Percentiles rank a stretch among this genome's conserved stretches.
phyloP scores from a whole-genome alignment of 768 basidiomycete genomes.

The Lentinula edodes region DNA sequence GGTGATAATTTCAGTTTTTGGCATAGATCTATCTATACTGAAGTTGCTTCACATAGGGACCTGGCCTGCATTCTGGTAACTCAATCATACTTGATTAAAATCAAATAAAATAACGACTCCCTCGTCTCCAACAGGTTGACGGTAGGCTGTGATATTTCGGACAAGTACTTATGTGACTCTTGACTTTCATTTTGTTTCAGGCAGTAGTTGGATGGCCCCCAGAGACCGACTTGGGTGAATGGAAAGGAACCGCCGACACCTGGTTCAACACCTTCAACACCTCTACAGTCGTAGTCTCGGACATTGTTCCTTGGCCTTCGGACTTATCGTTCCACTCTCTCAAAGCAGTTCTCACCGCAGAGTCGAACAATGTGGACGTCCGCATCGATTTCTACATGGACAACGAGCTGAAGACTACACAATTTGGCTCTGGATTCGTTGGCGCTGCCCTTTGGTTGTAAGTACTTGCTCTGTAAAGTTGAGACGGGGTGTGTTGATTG shows the following conservation, averaged over 20 bases:
- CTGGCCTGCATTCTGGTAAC: slow-evolving; percentile 41
- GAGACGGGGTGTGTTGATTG: neutral
- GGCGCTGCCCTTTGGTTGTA: slow-evolving; percentile 37
- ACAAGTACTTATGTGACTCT: neutral
- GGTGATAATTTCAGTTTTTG: no score
- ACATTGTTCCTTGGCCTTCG: slow-evolving; percentile 34
- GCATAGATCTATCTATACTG: neutral
- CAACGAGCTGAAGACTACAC: slow-evolving; percentile 27
- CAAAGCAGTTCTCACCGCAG: slow-evolving; percentile 35
- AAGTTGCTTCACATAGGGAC: slow-evolving; percentile 16
- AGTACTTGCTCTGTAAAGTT: slow-evolving; percentile 10
- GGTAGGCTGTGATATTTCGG: slow-evolving; percentile 11
- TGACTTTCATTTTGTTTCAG: slow-evolving; percentile 9
- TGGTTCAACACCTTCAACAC: slow-evolving; percentile 45
- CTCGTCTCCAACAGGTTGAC: slow-evolving; percentile 22
- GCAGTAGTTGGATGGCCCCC: slow-evolving; percentile 39
- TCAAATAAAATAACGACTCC: neutral
- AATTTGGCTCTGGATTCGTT: slow-evolving; percentile 34
- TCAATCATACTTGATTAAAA: neutral
- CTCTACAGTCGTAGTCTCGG: slow-evolving; percentile 32
- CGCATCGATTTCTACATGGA: slow-evolving; percentile 39
- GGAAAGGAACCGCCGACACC: slow-evolving; percentile 38
- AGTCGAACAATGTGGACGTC: slow-evolving; percentile 30
- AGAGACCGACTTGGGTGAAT: slow-evolving; percentile 38
- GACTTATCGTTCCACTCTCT: slow-evolving; percentile 38